A percentile compares a stretch with the other conserved stretches of the same genome.
phyloP scores from a whole-genome alignment of 1,284 basidiomycete genomes.

The Pyrrhoderma noxium region DNA sequence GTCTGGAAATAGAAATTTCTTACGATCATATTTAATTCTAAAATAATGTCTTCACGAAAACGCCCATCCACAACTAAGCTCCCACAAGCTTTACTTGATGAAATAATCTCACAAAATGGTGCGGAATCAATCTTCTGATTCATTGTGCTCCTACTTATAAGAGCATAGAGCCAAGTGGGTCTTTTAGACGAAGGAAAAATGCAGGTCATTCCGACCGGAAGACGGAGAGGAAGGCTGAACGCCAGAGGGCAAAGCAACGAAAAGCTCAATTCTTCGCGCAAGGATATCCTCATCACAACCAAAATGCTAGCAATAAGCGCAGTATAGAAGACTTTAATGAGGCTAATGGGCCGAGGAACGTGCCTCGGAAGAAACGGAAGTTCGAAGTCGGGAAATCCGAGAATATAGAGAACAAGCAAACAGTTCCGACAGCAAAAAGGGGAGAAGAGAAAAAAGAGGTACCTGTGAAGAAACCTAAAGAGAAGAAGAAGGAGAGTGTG shows the following conservation, averaged over 20 bases:
- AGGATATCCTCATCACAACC: neutral
- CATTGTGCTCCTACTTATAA: neutral
- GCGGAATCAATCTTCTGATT: neutral
- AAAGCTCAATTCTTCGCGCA: conserved; percentile 13
- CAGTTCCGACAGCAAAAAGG: neutral
- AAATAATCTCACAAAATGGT: conserved; percentile 11
- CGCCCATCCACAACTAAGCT: conserved; percentile 4
- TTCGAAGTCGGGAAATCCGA: neutral
- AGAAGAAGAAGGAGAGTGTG: neutral
- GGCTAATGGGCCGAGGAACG: neutral
- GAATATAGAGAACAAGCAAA: neutral
- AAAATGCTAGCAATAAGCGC: neutral
- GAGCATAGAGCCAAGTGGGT: neutral
- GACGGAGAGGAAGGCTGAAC: conserved; percentile 14
- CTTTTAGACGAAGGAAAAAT: neutral
- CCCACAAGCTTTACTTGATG: conserved; percentile 10
- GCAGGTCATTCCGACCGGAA: conserved; percentile 2
- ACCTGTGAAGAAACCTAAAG: neutral
- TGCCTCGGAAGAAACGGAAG: conserved; percentile 4
- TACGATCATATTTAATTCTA: neutral
- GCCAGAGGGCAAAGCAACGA: conserved; percentile 8
- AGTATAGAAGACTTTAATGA: neutral
- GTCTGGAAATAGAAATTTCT: neutral
- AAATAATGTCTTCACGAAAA: conserved; percentile 1
- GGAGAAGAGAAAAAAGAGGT: neutral